These are phyloP conservation scores for Penicillium paxilli DNA, from an alignment of 495 filamentous ascomycete genomes.

Conservation along the genomic window DNA sequence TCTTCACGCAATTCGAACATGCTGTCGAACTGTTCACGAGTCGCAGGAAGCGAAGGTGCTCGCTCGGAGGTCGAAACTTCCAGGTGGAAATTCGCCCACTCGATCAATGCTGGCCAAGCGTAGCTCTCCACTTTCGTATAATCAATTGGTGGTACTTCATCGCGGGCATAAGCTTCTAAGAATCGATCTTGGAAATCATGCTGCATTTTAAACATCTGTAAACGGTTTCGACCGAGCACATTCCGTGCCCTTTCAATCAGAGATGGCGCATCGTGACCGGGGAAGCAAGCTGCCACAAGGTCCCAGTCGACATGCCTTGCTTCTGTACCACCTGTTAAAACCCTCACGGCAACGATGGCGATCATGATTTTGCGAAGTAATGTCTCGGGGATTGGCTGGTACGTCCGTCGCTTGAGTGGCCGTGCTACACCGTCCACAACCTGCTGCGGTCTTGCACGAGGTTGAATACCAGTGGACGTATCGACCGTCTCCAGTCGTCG, in stretches of 20 bases:
- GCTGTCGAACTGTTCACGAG: slow-evolving; percentile 49
- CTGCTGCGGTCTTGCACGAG: slow-evolving; percentile 6
- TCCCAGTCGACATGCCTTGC: slow-evolving; percentile 68
- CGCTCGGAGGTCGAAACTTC: slow-evolving; percentile 41
- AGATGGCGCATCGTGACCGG: slow-evolving; percentile 53
- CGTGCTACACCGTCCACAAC: not conserved
- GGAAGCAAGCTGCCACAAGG: slow-evolving; percentile 65
- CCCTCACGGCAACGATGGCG: slow-evolving; percentile 72
- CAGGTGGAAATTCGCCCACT: slow-evolving; percentile 64
- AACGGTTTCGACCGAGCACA: slow-evolving; percentile 57
- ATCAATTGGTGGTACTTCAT: slow-evolving; percentile 68
- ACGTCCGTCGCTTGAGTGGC: slow-evolving; percentile 26
- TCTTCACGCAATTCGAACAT: slow-evolving; percentile 51
- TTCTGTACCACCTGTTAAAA: slow-evolving; percentile 71
- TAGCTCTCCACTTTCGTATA: slow-evolving; percentile 69
- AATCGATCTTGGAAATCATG: slow-evolving; percentile 76
- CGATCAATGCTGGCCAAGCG: slow-evolving; percentile 72
- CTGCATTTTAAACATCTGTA: slow-evolving; percentile 67
- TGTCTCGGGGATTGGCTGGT: slow-evolving; percentile 22
- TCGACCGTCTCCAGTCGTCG: slow-evolving; percentile 33
- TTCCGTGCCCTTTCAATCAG: slow-evolving; percentile 62
- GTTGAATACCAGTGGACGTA: slow-evolving; percentile 18
- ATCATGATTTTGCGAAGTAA: slow-evolving; percentile 51
- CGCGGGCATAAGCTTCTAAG: slow-evolving; percentile 70
- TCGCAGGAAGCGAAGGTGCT: slow-evolving; percentile 51